Evolutionary conservation across 2,329 filamentous ascomycete genomes (phyloP).

Genomic region (Neocatenulostroma microsporum): DNA sequence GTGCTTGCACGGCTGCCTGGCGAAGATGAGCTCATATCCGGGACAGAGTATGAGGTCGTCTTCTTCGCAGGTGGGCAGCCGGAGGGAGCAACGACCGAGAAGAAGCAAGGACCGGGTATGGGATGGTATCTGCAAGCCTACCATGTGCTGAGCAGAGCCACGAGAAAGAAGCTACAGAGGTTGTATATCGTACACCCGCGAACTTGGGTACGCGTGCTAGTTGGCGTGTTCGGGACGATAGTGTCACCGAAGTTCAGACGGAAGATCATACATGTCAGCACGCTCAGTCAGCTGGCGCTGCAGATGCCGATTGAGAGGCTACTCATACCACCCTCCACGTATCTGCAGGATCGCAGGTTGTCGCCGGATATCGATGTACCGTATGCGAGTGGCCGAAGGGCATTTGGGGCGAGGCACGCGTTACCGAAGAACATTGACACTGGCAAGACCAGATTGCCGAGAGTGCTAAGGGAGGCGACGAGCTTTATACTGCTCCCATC

Average conservation of each 20-base stretch:
- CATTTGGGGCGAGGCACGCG: slow-evolving; percentile 41
- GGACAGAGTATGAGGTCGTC: slow-evolving; percentile 49
- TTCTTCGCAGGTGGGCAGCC: slow-evolving; percentile 50
- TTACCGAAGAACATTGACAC: slow-evolving; percentile 37
- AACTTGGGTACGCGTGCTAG: slow-evolving; percentile 49
- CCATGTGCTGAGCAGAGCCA: slow-evolving; percentile 47
- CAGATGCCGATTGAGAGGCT: slow-evolving; percentile 47
- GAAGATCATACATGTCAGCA: slow-evolving; percentile 51
- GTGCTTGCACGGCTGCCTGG: slow-evolving; percentile 48
- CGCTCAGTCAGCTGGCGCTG: slow-evolving; percentile 41
- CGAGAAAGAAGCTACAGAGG: slow-evolving; percentile 48
- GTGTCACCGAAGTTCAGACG: slow-evolving; percentile 51
- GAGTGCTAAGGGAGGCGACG: slow-evolving; percentile 47
- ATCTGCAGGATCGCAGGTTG: slow-evolving; percentile 47
- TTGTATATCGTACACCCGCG: slow-evolving; percentile 53
- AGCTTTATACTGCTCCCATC: slow-evolving; percentile 43
- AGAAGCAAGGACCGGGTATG: slow-evolving; percentile 45
- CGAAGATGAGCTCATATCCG: slow-evolving; percentile 48
- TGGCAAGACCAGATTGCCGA: slow-evolving; percentile 42
- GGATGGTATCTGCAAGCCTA: slow-evolving; percentile 53
- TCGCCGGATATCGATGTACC: slow-evolving; percentile 41
- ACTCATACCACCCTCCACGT: slow-evolving; percentile 47
- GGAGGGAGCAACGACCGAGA: slow-evolving; percentile 36
- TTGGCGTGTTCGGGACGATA: slow-evolving; percentile 50
- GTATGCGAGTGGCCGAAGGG: slow-evolving; percentile 39